phyloP scores from a whole-genome alignment of 805 yeast species.

The Sugiyamaella americana region DNA sequence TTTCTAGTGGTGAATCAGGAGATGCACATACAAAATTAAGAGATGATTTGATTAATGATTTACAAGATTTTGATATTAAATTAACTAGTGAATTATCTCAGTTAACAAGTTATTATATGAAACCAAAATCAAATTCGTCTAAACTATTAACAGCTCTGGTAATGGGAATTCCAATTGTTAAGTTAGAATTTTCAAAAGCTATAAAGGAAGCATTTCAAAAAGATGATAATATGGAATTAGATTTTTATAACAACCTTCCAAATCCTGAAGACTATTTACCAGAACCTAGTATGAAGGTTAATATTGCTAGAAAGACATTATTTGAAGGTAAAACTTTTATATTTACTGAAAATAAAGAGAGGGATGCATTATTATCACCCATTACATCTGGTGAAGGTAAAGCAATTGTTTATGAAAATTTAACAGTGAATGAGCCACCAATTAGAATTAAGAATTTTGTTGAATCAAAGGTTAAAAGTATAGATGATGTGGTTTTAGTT shows the following conservation, averaged over 20 bases:
- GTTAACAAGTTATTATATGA: constrained; percentile 28
- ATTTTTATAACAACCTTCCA: constrained; percentile 26
- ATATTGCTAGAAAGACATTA: constrained; percentile 10
- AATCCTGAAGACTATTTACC: constrained; percentile 23
- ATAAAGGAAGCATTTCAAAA: constrained; percentile 9
- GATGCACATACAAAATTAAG: constrained; percentile 14
- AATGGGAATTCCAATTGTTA: constrained; percentile 30
- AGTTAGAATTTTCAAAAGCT: constrained; percentile 22
- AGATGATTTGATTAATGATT: constrained; percentile 1
- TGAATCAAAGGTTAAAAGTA: background rate
- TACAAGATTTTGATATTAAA: constrained; percentile 29
- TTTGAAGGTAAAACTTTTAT: constrained; percentile 25
- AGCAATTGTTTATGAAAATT: background rate
- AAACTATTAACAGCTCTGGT: constrained; percentile 32
- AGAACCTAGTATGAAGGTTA: constrained; percentile 22
- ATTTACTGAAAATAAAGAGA: constrained; percentile 24
- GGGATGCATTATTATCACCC: constrained; percentile 16
- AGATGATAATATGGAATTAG: constrained; percentile 14
- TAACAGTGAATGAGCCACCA: background rate
- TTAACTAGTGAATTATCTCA: constrained; percentile 20
- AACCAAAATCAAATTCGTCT: constrained; percentile 25
- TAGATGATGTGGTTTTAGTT: constrained; percentile 8
- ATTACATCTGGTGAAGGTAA: background rate
- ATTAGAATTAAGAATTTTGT: background rate
- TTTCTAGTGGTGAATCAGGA: constrained; percentile 21